Evolutionary conservation across 2,329 filamentous ascomycete genomes (phyloP).

Genomic region (Colletotrichum sp.): DNA sequence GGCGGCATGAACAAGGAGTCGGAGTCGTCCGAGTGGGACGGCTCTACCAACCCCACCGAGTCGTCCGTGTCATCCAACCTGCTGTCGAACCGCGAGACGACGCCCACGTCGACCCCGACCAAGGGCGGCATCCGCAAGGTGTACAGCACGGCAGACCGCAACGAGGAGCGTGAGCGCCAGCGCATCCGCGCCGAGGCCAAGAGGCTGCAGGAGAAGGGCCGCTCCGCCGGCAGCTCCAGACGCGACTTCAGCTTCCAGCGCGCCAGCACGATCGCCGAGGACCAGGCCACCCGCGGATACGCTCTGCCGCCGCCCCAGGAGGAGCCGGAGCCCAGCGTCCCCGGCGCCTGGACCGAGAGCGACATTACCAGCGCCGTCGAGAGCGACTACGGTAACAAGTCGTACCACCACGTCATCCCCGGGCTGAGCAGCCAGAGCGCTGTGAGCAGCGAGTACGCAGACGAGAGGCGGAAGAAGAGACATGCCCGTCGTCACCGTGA

Average conservation of each 20-base stretch:
- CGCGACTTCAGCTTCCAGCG: slow-evolving; percentile 62
- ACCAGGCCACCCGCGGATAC: slow-evolving; percentile 27
- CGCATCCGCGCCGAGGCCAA: slow-evolving; percentile 62
- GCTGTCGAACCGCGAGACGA: slow-evolving; percentile 61
- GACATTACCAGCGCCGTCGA: slow-evolving; percentile 37
- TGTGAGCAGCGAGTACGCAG: slow-evolving; percentile 41
- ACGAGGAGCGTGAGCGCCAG: slow-evolving; percentile 56
- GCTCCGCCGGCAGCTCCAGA: slow-evolving; percentile 36
- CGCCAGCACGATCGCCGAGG: slow-evolving; percentile 37
- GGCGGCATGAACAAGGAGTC: slow-evolving; percentile 86
- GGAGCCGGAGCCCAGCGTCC: slow-evolving; percentile 29
- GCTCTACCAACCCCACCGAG: slow-evolving; percentile 70
- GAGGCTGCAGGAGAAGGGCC: slow-evolving; percentile 59
- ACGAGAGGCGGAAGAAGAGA: slow-evolving; percentile 49
- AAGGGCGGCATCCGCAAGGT: slow-evolving; percentile 65
- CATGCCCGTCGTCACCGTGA: slow-evolving; percentile 33
- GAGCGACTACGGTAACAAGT: slow-evolving; percentile 62
- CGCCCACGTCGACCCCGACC: slow-evolving; percentile 59
- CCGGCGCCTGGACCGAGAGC: slow-evolving; percentile 44
- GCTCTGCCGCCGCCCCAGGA: slow-evolving; percentile 22
- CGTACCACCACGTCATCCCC: slow-evolving; percentile 61
- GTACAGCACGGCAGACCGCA: slow-evolving; percentile 64
- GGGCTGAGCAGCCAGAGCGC: slow-evolving; percentile 45
- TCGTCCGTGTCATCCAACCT: slow-evolving; percentile 70
- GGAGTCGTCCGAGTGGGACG: slow-evolving; percentile 83